Evolutionary conservation across 164 flowering plant genomes (phyloP), one percentile per base, ranked within the genome.

Genomic region (Taxillus chinensis): DNA sequence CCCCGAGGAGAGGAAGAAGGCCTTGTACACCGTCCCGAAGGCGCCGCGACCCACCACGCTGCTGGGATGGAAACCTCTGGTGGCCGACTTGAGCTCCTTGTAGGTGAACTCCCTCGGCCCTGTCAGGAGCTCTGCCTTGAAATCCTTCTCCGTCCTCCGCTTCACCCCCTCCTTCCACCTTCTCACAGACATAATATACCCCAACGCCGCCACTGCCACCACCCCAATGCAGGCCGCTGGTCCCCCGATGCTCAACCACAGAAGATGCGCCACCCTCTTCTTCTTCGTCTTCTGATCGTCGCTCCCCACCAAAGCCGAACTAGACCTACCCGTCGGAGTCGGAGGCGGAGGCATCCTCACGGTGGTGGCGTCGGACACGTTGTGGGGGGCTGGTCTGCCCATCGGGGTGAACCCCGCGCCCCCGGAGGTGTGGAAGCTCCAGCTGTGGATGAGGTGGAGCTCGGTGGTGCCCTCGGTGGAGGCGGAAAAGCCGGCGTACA

Each of bases 381-480:
- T 87, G 65, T 80, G 83, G 62, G 87, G 81, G 42, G 46, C 61
- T 12, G 83, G 73, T 41, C 79, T 67, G 53, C 45, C 55, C 2
- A 77, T 77, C 12, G 54, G 57, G 61, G 81, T 75, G 27, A 27
- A 27, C 27, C 27, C 27, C 41, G 86, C 90, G 55, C 27, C 27
- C 41, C 86, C 90, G 55, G 16, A 74, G 14, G 87, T 80, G n/a
- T 66, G 61, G 50, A 92, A 92, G 55, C 71, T 82, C 95, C 95
- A 92, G 64, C 70, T 82, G 63, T 76, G 63, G 59, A 92, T 72
- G 67, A 61, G 53, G 59, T 92, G 98, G 27, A 79, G 65, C 75
- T 89, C 96, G 0, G 98, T 87, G 71, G 93, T 92, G 27, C 93
- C 95, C 58, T 89, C 93, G 0, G 87, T 87, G 0, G 98, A 83